phyloP scores from a whole-genome alignment of 2,329 filamentous ascomycete genomes.

The Corinectria fuckeliana region DNA sequence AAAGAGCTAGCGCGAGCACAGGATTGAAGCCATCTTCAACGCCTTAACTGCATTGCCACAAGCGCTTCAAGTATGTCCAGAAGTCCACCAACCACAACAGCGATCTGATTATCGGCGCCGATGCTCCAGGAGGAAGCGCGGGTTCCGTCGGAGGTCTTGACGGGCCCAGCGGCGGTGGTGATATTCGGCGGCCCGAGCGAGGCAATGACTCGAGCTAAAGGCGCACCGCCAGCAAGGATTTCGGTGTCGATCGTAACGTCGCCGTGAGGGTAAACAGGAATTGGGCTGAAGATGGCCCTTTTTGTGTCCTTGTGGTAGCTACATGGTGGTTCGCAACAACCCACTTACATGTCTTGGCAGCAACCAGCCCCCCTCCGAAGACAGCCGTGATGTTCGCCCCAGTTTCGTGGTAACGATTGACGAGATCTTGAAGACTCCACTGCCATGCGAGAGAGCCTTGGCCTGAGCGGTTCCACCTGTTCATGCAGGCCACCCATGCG shows the following conservation, averaged over 20 bases:
- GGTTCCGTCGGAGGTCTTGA: neutral
- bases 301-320: neutral
- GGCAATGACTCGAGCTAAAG: conserved; percentile 1
- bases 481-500: too few relatives aligned
- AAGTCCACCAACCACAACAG: neutral
- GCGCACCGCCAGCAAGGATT: neutral
- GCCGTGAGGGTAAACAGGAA: neutral
- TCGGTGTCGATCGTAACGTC: neutral
- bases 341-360: neutral
- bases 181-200: neutral
- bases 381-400: neutral
- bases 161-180: neutral
- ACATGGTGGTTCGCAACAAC: neutral
- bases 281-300: neutral
- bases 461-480: neutral
- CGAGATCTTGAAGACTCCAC: neutral
- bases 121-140: neutral
- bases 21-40: neutral
- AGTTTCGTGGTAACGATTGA: neutral
- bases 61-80: neutral
- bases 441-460: neutral
- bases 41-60: neutral
- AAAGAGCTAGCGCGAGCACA: neutral
- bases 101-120: too few relatives aligned
- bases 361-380: neutral